Percentiles rank a stretch among this genome's conserved stretches.
Evolutionary conservation across 176 grass and related monocot genomes (phyloP).

Genomic region (Cenchrus fungigraminus): DNA sequence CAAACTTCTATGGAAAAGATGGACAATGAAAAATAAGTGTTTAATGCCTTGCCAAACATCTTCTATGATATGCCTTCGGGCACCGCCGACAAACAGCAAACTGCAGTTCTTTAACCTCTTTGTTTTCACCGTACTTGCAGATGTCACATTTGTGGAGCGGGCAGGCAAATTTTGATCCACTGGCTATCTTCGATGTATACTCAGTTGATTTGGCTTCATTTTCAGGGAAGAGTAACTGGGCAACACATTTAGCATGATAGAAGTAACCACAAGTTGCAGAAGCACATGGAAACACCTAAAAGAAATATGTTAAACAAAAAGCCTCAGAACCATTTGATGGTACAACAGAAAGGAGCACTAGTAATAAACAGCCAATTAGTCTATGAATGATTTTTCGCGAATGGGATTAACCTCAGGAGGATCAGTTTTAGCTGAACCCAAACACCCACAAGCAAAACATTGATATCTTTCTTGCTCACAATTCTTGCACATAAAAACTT

Average conservation of each 20-base stretch:
- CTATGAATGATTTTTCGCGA: constrained; percentile 7
- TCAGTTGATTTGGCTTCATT: constrained; percentile 56
- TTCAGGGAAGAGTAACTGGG: constrained; percentile 57
- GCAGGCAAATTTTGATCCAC: constrained; percentile 68
- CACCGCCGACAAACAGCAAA: constrained; percentile 74
- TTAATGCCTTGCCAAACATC: constrained; percentile 75
- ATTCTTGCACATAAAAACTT: constrained; percentile 67
- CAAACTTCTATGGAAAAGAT: not conserved
- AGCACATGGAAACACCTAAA: constrained; percentile 73
- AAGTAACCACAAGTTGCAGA: constrained; percentile 72
- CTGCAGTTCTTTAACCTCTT: constrained; percentile 51
- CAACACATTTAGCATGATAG: constrained; percentile 74
- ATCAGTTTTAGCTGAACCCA: constrained; percentile 58
- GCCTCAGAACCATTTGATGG: not conserved
- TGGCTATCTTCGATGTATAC: constrained; percentile 47
- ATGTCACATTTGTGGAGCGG: constrained; percentile 64
- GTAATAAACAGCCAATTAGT: constrained; percentile 12
- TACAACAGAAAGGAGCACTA: not conserved
- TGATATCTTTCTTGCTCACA: constrained; percentile 62
- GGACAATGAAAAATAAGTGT: constrained; percentile 15
- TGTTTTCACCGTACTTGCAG: constrained; percentile 71
- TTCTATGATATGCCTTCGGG: constrained; percentile 78
- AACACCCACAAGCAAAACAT: constrained; percentile 67
- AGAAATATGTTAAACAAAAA: constrained; percentile 5
- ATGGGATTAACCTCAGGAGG: constrained; percentile 51